phyloP scores from a whole-genome alignment of 805 yeast genomes.

The Priceomyces melissophilus region DNA sequence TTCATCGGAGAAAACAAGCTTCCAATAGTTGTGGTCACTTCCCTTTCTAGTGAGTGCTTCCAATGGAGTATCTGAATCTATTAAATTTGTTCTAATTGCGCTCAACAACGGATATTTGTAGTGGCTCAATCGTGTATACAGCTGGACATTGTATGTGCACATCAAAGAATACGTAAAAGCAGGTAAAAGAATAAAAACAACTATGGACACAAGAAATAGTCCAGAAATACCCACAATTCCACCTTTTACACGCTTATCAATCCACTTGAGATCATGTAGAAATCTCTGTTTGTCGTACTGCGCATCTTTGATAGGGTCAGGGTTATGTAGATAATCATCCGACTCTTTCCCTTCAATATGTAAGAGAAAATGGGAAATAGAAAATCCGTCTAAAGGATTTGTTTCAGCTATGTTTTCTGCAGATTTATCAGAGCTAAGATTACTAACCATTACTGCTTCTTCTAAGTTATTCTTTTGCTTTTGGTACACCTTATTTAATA shows the following conservation, averaged over 20 bases:
- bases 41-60: constrained; percentile 48
- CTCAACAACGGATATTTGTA: constrained; percentile 55
- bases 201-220: constrained; percentile 57
- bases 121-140: constrained; percentile 45
- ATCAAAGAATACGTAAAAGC: constrained; percentile 76
- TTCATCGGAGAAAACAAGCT: constrained; percentile 84
- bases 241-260: constrained; percentile 60
- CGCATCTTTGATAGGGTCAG: constrained; percentile 92
- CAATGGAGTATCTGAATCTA: constrained; percentile 71
- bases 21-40: constrained; percentile 64
- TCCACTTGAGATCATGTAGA: constrained; percentile 56
- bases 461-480: too few species aligned
- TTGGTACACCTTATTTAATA: too few species aligned
- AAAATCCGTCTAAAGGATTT: constrained; percentile 95
- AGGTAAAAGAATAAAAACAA: constrained; percentile 77
- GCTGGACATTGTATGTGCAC: constrained; percentile 18
- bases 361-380: constrained; percentile 87
- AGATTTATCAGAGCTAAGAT: constrained; percentile 17
- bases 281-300: constrained; percentile 72
- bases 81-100: constrained; percentile 55
- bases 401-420: constrained; percentile 53
- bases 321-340: constrained; percentile 93
- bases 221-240: constrained; percentile 59
- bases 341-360: constrained; percentile 90
- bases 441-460: too few species aligned